Evolutionary conservation across 768 basidiomycete genomes (phyloP), one percentile per base, ranked within the genome.

Genomic region (Fistulinella prunicolor): DNA sequence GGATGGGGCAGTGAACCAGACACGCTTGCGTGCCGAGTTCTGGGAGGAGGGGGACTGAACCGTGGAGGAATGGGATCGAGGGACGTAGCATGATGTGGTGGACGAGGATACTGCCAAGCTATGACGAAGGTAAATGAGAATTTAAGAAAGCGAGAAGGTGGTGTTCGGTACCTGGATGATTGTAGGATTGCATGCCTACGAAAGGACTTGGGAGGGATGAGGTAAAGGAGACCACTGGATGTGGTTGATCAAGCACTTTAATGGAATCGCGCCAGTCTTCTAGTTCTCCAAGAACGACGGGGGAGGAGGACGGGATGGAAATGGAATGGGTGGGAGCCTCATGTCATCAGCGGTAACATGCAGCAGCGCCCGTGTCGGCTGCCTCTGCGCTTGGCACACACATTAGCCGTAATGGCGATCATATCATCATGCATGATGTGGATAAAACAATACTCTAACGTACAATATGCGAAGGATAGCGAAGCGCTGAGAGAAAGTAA

Each of bases 381-480:
- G 26, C 5, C 26, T 10, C 26, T 28, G 26, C 26, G 5, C 26
- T 28, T 28, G 26, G 26, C 26, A n/a, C n/a, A n/a, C n/a, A 8
- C 47, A 26, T 6, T 26, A 42, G 34, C 24, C 38, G 16, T 9
- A 35, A 23, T 28, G 26, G 6, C 6, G 10, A 28, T 10, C 26
- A 28, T 10, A n/a, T n/a, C n/a, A n/a, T n/a, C n/a, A n/a, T n/a
- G n/a, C n/a, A n/a, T n/a, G n/a, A n/a, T 10, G 26, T 28, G 44
- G 38, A 55, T 44, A 63, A 54, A 44, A 53, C 39, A 39, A 70
- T 72, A 75, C 56, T 61, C 63, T 68, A 73, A 57, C 62, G 66
- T 79, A 79, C 75, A 79, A 63, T 62, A 62, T 75, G 72, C 73
- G 64, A 59, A 61, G 46, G 57, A 58, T 43, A 54, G 57, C 50